These are phyloP conservation scores for Candida silvicultrix DNA, from an alignment of 805 yeast species.

Conservation along the genomic window DNA sequence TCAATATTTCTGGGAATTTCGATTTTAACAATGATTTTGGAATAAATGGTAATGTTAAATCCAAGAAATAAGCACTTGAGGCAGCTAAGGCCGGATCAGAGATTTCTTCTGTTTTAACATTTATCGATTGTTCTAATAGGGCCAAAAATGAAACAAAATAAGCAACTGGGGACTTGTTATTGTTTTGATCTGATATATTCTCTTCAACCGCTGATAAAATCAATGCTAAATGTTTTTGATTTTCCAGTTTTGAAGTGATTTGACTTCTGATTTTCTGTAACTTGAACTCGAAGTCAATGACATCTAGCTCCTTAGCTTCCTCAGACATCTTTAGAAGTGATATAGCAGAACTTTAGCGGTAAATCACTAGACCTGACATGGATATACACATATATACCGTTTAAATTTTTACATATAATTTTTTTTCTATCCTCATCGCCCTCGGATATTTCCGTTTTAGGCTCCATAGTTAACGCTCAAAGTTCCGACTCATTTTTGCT, in stretches of 20 bases:
- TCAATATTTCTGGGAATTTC: constrained; percentile 71
- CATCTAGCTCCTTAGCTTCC: constrained; percentile 16
- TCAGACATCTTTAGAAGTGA: constrained; percentile 4
- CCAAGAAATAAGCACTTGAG: constrained; percentile 74
- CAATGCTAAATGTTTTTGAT: constrained; percentile 80
- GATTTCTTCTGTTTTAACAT: constrained; percentile 40
- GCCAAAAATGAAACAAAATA: constrained; percentile 83
- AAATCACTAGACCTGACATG: too few species aligned
- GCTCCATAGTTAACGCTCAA: not conserved
- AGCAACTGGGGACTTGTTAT: constrained; percentile 60
- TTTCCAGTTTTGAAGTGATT: constrained; percentile 70
- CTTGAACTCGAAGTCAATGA: constrained; percentile 43
- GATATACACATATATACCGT: not conserved
- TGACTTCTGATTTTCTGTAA: constrained; percentile 67
- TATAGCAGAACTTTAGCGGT: not conserved
- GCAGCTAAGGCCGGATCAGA: constrained; percentile 61
- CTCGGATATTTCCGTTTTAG: not conserved
- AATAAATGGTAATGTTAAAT: constrained; percentile 67
- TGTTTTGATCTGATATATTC: constrained; percentile 44
- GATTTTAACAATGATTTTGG: constrained; percentile 64
- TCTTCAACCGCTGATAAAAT: constrained; percentile 89
- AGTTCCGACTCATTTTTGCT: not conserved
- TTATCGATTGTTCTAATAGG: constrained; percentile 66
- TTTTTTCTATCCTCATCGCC: constrained; percentile 1
- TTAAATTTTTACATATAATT: not conserved